Percentiles rank a stretch among this genome's conserved stretches.
phyloP scores from a whole-genome alignment of 2,329 filamentous ascomycete species.

The Ophiobolus disseminans region DNA sequence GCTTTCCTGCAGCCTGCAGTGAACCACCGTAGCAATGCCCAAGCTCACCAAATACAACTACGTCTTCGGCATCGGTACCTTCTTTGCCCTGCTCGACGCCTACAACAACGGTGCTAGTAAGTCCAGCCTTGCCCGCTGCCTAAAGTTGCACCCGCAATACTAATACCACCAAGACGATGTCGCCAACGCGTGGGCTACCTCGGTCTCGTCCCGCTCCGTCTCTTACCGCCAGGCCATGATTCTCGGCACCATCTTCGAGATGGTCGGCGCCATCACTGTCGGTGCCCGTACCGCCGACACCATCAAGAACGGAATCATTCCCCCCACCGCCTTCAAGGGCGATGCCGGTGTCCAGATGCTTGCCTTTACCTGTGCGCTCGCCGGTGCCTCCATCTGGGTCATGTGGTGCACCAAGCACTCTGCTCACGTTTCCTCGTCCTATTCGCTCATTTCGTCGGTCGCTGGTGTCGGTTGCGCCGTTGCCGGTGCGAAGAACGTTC shows the following conservation, averaged over 20 bases:
- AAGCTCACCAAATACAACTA: slow-evolving; percentile 64
- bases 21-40: slow-evolving; percentile 23
- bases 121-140: slow-evolving; percentile 40
- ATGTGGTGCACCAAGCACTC: slow-evolving; percentile 81
- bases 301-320: slow-evolving; percentile 75
- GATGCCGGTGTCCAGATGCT: slow-evolving; percentile 59
- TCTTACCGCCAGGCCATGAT: slow-evolving; percentile 69
- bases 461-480: slow-evolving; percentile 60
- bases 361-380: slow-evolving; percentile 65
- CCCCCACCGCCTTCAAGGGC: slow-evolving; percentile 54
- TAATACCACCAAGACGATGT: slow-evolving; percentile 70
- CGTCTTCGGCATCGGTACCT: slow-evolving; percentile 76
- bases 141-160: background rate
- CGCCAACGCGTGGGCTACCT: slow-evolving; percentile 82
- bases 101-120: slow-evolving; percentile 81
- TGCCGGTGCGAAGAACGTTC: slow-evolving; percentile 62
- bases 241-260: slow-evolving; percentile 56
- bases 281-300: slow-evolving; percentile 69
- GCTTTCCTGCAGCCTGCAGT: slow-evolving; percentile 21
- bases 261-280: slow-evolving; percentile 55
- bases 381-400: slow-evolving; percentile 73
- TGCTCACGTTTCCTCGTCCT: slow-evolving; percentile 68
- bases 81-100: slow-evolving; percentile 78
- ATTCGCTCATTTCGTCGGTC: slow-evolving; percentile 59
- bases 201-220: slow-evolving; percentile 79